Evolutionary conservation across 2,329 filamentous ascomycete species (phyloP).

Genomic region (Domatiomyces globalis): DNA sequence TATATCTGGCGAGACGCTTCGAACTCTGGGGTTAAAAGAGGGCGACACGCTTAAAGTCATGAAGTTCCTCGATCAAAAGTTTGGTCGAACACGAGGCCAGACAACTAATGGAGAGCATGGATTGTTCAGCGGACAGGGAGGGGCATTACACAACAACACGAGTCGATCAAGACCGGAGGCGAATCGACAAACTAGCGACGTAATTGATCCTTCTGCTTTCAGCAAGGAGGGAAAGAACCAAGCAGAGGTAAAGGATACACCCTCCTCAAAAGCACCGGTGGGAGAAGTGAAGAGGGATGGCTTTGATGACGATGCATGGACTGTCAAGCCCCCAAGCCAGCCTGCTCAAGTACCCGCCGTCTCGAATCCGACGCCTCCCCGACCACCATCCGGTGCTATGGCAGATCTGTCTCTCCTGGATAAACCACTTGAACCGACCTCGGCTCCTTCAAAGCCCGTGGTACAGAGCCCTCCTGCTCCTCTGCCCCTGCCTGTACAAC

Average conservation of each 20-base stretch:
- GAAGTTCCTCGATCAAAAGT: conserved; percentile 73
- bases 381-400: conserved; percentile 52
- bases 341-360: conserved; percentile 27
- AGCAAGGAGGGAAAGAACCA: conserved; percentile 37
- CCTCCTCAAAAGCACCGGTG: conserved; percentile 34
- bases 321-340: conserved; percentile 56
- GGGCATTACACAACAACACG: conserved; percentile 82
- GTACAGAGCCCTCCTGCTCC: conserved; percentile 25
- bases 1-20: conserved; percentile 66
- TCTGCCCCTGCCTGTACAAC: conserved; percentile 22
- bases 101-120: conserved; percentile 48
- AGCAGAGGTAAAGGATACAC: conserved; percentile 34
- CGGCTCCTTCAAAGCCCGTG: conserved; percentile 29
- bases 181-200: conserved; percentile 69
- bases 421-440: conserved; percentile 43
- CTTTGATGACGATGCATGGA: conserved; percentile 96
- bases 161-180: conserved; percentile 80
- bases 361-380: conserved; percentile 27
- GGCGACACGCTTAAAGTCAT: conserved; percentile 94
- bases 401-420: conserved; percentile 53
- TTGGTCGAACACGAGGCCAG: conserved; percentile 44
- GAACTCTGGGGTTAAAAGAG: conserved; percentile 84
- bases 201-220: conserved; percentile 77
- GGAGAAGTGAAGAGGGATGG: conserved; percentile 41
- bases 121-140: conserved; percentile 86